These are phyloP conservation scores for Colletotrichum sp. DNA, from an alignment of 2,329 filamentous ascomycete species.

Conservation along the genomic window DNA sequence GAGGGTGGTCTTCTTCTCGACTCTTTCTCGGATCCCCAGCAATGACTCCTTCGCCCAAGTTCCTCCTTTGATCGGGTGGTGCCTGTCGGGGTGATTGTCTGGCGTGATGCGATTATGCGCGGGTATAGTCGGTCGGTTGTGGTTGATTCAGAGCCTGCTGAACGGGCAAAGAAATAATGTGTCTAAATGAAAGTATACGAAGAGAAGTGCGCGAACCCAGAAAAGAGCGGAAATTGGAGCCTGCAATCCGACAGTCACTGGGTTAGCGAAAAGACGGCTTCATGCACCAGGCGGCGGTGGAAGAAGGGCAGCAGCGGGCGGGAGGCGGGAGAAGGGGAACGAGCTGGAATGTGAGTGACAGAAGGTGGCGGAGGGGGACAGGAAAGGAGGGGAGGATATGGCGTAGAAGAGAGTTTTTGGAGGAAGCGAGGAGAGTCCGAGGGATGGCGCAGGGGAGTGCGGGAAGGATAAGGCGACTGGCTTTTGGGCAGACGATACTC, in stretches of 20 bases:
- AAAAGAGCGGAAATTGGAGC: slow-evolving; percentile 37
- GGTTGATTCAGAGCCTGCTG: slow-evolving; percentile 60
- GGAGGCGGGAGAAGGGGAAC: slow-evolving; percentile 21
- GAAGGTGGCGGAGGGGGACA: slow-evolving; percentile 26
- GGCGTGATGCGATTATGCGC: not conserved
- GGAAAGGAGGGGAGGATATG: not conserved
- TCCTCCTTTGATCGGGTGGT: not conserved
- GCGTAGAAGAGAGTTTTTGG: slow-evolving; percentile 28
- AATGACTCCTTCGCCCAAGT: not conserved
- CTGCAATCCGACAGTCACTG: slow-evolving; percentile 32
- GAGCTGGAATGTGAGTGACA: slow-evolving; percentile 14
- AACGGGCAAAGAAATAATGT: slow-evolving; percentile 40
- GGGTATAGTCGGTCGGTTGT: slow-evolving; percentile 5
- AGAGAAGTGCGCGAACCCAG: slow-evolving; percentile 25
- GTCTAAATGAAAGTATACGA: slow-evolving; percentile 35
- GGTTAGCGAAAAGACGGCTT: slow-evolving; percentile 18
- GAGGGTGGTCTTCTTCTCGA: slow-evolving; percentile 18
- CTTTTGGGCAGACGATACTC: slow-evolving; percentile 47
- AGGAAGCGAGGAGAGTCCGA: slow-evolving; percentile 9
- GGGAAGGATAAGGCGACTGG: slow-evolving; percentile 29
- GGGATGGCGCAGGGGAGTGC: slow-evolving; percentile 31
- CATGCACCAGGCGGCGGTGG: slow-evolving; percentile 34
- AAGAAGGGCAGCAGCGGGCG: slow-evolving; percentile 15
- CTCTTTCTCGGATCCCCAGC: slow-evolving; percentile 18
- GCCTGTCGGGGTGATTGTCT: not conserved